phyloP scores from a whole-genome alignment of 2,329 filamentous ascomycete genomes.

The Cladosporium colombiae region DNA sequence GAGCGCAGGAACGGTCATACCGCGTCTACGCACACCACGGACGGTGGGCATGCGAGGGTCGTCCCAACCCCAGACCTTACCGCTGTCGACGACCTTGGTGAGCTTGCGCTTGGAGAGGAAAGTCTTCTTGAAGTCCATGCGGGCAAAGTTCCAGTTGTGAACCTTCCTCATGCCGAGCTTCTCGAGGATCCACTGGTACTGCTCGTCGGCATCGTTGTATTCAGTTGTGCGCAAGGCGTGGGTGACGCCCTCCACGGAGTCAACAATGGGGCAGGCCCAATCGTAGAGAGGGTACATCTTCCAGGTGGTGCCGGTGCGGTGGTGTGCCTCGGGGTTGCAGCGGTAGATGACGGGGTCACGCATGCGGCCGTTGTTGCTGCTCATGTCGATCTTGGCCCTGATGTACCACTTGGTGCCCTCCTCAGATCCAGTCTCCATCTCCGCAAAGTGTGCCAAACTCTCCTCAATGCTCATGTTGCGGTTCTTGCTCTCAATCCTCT shows the following conservation, averaged over 20 bases:
- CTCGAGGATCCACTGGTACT: conserved; percentile 84
- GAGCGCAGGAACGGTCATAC: conserved; percentile 76
- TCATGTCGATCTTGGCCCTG: conserved; percentile 87
- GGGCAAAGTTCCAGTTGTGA: conserved; percentile 81
- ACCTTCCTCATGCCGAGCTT: conserved; percentile 73
- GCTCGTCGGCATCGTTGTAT: conserved; percentile 83
- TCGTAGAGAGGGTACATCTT: conserved; percentile 89
- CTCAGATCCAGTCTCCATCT: conserved; percentile 85
- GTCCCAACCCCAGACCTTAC: conserved; percentile 80
- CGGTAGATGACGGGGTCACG: conserved; percentile 97
- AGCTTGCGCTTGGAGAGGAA: conserved; percentile 86
- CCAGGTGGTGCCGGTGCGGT: conserved; percentile 77
- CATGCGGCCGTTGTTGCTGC: conserved; percentile 93
- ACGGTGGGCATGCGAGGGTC: conserved; percentile 85
- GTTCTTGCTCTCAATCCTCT: conserved; percentile 77
- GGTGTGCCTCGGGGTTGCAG: conserved; percentile 74
- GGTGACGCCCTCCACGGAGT: conserved; percentile 78
- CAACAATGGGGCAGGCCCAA: conserved; percentile 80
- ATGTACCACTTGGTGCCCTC: conserved; percentile 87
- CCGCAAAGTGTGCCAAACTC: conserved; percentile 80
- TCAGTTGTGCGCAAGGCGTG: conserved; percentile 82
- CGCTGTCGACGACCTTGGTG: conserved; percentile 76
- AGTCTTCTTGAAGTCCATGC: conserved; percentile 81
- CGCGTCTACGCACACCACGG: conserved; percentile 73
- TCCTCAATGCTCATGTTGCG: conserved; percentile 80